phyloP scores from a whole-genome alignment of 345 rosid genomes.

The Gossypium stocksii region DNA sequence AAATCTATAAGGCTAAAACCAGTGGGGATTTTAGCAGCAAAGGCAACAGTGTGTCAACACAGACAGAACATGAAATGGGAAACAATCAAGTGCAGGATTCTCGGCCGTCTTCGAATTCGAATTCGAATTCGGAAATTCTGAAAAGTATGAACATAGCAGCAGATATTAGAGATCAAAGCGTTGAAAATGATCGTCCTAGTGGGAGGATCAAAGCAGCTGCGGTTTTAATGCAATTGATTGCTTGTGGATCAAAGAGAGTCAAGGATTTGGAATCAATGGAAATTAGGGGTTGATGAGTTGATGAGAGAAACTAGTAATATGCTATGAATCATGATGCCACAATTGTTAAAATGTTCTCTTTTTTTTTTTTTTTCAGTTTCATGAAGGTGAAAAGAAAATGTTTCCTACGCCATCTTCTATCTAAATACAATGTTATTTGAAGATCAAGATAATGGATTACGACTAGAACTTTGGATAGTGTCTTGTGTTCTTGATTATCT shows the following conservation, averaged over 20 bases:
- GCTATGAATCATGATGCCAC: background rate
- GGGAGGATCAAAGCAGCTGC: conserved; percentile 51
- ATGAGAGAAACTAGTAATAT: background rate
- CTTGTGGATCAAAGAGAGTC: conserved; percentile 36
- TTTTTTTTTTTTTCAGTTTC: background rate
- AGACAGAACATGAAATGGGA: conserved; percentile 26
- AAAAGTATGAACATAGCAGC: conserved; percentile 22
- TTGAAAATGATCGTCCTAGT: conserved; percentile 27
- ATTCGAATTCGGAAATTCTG: conserved; percentile 34
- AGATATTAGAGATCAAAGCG: conserved; percentile 36
- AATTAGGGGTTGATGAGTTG: background rate
- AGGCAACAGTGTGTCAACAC: conserved; percentile 45
- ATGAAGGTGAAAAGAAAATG: background rate
- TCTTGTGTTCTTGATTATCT: background rate
- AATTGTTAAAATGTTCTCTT: too few relatives aligned
- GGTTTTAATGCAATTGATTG: conserved; percentile 48
- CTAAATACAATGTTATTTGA: background rate
- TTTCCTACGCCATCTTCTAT: background rate
- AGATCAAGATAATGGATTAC: background rate
- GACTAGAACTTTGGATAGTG: background rate
- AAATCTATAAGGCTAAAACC: conserved; percentile 26
- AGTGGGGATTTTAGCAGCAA: conserved; percentile 11
- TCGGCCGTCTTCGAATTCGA: conserved; percentile 25
- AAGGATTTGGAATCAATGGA: conserved; percentile 9
- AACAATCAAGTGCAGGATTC: background rate